These are phyloP conservation scores for Monilinia polystroma DNA, from an alignment of 2,329 filamentous ascomycete species.

Conservation along the genomic window DNA sequence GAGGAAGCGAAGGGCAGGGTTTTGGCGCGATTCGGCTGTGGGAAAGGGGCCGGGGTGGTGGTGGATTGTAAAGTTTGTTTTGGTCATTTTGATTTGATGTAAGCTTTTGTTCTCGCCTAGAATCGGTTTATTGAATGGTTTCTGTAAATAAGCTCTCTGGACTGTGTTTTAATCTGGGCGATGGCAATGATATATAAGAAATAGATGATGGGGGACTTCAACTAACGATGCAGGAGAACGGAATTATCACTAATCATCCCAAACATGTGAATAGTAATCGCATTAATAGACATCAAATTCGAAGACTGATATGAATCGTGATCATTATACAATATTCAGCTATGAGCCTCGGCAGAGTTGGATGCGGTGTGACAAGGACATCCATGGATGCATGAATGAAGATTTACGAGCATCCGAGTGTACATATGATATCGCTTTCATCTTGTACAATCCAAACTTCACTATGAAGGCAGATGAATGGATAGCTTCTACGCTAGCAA, in stretches of 20 bases:
- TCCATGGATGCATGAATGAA: not conserved
- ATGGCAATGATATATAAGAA: too few species aligned
- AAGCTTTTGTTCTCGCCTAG: too few species aligned
- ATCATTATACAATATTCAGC: not conserved
- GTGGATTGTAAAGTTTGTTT: not conserved
- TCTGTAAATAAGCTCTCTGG: too few species aligned
- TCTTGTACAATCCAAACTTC: too few species aligned
- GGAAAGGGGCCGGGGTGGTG: slow-evolving; percentile 5
- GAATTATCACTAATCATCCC: slow-evolving; percentile 3
- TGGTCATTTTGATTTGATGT: not conserved
- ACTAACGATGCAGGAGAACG: not conserved
- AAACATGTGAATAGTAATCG: not conserved
- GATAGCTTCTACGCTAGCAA: too few species aligned
- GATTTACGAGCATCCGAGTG: too few species aligned
- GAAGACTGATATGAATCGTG: not conserved
- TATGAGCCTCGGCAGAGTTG: not conserved
- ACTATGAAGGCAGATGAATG: too few species aligned
- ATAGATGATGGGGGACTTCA: too few species aligned
- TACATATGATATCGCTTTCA: too few species aligned
- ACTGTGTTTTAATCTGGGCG: not conserved
- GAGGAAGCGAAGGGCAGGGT: slow-evolving; percentile 13
- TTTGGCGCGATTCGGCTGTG: not conserved
- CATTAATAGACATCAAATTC: not conserved
- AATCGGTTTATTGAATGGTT: too few species aligned
- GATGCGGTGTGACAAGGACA: not conserved